A percentile compares a stretch with the other conserved stretches of the same genome.
These are phyloP conservation scores for Salix purpurea DNA, from an alignment of 345 rosid species.

Conservation along the genomic window DNA sequence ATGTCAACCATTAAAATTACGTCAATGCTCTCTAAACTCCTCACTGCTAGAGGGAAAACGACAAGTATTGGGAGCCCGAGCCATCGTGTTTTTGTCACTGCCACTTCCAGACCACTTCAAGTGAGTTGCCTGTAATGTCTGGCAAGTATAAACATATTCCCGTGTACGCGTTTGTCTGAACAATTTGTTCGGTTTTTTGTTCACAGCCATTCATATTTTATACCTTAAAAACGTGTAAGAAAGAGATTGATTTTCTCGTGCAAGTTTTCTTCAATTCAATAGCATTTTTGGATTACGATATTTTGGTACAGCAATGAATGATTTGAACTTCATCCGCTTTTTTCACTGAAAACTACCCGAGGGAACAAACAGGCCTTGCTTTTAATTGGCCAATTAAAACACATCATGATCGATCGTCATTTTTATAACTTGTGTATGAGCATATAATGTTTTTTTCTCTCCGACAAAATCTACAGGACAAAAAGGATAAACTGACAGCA, in stretches of 20 bases:
- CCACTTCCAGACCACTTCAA: slow-evolving; percentile 16
- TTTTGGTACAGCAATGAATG: neutral
- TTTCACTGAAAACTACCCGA: neutral
- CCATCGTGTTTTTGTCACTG: slow-evolving; percentile 18
- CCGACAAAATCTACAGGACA: slow-evolving; percentile 20
- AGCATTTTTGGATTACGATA: neutral
- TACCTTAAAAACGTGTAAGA: neutral
- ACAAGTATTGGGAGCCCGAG: neutral
- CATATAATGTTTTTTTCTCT: neutral
- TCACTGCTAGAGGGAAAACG: neutral
- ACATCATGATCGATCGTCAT: neutral
- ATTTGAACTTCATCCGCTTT: neutral
- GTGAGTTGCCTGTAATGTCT: slow-evolving; percentile 9
- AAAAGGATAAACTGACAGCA: slow-evolving; percentile 28
- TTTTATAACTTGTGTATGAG: neutral
- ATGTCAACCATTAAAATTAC: slow-evolving; percentile 18
- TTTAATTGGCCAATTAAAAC: neutral
- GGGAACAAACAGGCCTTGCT: too few relatives aligned
- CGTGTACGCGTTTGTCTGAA: neutral
- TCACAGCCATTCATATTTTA: neutral
- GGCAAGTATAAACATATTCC: too few relatives aligned
- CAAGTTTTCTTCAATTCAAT: neutral
- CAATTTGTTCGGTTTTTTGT: neutral
- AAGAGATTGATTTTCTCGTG: neutral
- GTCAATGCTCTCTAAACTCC: slow-evolving; percentile 7